Evolutionary conservation across 768 basidiomycete genomes (phyloP).

Genomic region (Xerocomus potaroensis): DNA sequence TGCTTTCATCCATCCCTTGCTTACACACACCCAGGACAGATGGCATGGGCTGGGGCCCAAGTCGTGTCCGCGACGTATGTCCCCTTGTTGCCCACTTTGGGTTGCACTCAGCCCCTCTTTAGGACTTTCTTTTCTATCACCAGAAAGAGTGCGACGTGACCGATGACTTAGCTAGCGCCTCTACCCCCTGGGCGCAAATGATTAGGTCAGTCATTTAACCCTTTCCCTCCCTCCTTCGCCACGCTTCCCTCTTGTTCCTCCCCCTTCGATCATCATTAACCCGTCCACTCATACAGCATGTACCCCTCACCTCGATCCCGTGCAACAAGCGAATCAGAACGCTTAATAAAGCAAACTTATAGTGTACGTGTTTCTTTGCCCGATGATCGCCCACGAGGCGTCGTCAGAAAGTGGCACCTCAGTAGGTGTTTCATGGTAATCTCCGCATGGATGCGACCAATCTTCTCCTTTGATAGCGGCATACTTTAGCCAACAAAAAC

Average conservation of each 20-base stretch:
- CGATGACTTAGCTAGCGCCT: constrained; percentile 40
- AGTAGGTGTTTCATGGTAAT: constrained; percentile 39
- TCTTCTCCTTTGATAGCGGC: constrained; percentile 48
- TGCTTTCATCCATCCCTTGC: not conserved
- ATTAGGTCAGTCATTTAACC: constrained; percentile 46
- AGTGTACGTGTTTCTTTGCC: constrained; percentile 46
- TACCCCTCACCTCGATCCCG: constrained; percentile 39
- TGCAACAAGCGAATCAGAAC: constrained; percentile 36
- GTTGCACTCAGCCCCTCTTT: constrained; percentile 6
- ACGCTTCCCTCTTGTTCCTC: too few relatives aligned
- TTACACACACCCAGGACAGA: constrained; percentile 40
- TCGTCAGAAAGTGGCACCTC: constrained; percentile 49
- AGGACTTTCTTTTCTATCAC: constrained; percentile 57
- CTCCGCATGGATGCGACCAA: constrained; percentile 21
- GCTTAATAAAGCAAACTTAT: constrained; percentile 54
- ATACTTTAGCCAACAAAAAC: constrained; percentile 76
- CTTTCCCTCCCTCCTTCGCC: constrained; percentile 37
- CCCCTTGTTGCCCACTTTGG: not conserved
- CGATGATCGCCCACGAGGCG: constrained; percentile 38
- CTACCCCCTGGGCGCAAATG: constrained; percentile 74
- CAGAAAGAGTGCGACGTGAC: constrained; percentile 42
- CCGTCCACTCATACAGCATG: constrained; percentile 25
- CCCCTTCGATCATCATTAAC: constrained; percentile 27
- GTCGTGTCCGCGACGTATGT: constrained; percentile 54
- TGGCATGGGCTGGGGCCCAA: constrained; percentile 83